phyloP scores from a whole-genome alignment of 805 yeast species.

The Ogataea saltuana region DNA sequence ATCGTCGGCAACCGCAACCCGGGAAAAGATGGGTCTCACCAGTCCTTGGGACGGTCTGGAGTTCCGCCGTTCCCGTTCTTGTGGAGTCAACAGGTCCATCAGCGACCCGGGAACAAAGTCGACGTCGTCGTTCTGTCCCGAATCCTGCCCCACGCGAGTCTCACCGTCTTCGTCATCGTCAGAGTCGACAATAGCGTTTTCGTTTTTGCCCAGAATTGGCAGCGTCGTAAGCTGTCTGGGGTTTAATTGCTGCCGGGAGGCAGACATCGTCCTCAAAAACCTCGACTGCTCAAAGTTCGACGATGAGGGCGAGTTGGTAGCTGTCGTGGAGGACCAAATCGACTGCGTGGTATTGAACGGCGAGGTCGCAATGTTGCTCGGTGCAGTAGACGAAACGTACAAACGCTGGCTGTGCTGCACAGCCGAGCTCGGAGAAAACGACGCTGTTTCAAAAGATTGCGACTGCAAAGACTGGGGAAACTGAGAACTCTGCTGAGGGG shows the following conservation, averaged over 20 bases:
- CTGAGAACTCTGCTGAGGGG: too few relatives aligned
- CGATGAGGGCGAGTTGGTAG: conserved; percentile 14
- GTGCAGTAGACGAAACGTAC: conserved; percentile 17
- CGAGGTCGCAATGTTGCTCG: conserved; percentile 24
- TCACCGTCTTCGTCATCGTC: conserved; percentile 26
- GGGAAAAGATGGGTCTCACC: conserved; percentile 9
- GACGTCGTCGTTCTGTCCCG: conserved; percentile 48
- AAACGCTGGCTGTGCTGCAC: conserved; percentile 11
- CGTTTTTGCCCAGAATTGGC: background rate
- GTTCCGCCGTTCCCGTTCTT: conserved; percentile 66
- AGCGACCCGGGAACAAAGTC: conserved; percentile 82
- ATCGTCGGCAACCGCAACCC: conserved; percentile 24
- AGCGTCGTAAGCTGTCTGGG: conserved; percentile 12
- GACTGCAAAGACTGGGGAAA: conserved; percentile 2
- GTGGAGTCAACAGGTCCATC: conserved; percentile 80
- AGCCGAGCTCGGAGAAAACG: conserved; percentile 4
- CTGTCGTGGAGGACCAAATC: conserved; percentile 24
- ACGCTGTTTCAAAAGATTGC: background rate
- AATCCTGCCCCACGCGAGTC: too few relatives aligned
- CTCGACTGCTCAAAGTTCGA: conserved; percentile 14
- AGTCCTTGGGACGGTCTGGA: conserved; percentile 43
- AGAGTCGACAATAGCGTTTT: conserved; percentile 36
- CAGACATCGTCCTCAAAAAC: conserved; percentile 16
- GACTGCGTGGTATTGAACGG: conserved; percentile 27
- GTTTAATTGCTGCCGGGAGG: conserved; percentile 14